A percentile compares a stretch with the other conserved stretches of the same genome.
Conservation (phyloP, 1,284 basidiomycete species). For the Mycosarcoma maydis region DNA sequence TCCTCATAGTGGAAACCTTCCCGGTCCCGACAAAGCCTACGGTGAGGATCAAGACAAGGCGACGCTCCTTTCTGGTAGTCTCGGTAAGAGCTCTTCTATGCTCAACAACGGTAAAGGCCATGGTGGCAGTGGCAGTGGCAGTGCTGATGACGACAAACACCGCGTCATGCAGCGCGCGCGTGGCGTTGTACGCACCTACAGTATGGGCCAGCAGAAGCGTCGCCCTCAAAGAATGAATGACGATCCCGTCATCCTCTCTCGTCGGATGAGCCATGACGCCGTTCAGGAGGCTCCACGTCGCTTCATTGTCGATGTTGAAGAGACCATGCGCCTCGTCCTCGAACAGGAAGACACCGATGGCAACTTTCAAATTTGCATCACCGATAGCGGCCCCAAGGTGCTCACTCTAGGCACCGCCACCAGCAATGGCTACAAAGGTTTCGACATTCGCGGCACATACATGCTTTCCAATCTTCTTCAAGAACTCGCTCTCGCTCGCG, state of each 20-base stretch:
- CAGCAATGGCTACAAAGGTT: constrained; percentile 86
- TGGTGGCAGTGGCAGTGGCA: constrained; percentile 1
- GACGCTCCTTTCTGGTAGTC: constrained; percentile 25
- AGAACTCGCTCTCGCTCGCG: constrained; percentile 95
- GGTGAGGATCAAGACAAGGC: constrained; percentile 46
- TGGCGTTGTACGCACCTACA: constrained; percentile 62
- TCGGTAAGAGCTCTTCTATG: constrained; percentile 20
- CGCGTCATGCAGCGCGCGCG: constrained; percentile 38
- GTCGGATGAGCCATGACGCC: constrained; percentile 67
- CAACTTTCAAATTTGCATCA: constrained; percentile 93
- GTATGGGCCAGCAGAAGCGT: constrained; percentile 63
- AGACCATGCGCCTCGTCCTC: constrained; percentile 93
- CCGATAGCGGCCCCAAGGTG: constrained; percentile 95
- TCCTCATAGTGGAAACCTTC: constrained; percentile 28
- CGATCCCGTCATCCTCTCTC: constrained; percentile 59
- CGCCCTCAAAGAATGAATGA: constrained; percentile 58
- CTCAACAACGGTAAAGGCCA: constrained; percentile 9
- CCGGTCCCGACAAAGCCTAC: constrained; percentile 29
- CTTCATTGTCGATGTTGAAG: constrained; percentile 98
- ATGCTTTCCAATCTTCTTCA: constrained; percentile 99
- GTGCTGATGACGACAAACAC: constrained; percentile 26
- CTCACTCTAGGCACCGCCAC: constrained; percentile 94
- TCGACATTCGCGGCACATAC: constrained; percentile 79
- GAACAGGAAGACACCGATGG: constrained; percentile 98
- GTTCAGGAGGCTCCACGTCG: constrained; percentile 68